Percentiles rank a stretch among this genome's conserved stretches.
These are phyloP conservation scores for Bruguiera hainesii DNA, from an alignment of 441 rosid genomes.

Conservation along the genomic window DNA sequence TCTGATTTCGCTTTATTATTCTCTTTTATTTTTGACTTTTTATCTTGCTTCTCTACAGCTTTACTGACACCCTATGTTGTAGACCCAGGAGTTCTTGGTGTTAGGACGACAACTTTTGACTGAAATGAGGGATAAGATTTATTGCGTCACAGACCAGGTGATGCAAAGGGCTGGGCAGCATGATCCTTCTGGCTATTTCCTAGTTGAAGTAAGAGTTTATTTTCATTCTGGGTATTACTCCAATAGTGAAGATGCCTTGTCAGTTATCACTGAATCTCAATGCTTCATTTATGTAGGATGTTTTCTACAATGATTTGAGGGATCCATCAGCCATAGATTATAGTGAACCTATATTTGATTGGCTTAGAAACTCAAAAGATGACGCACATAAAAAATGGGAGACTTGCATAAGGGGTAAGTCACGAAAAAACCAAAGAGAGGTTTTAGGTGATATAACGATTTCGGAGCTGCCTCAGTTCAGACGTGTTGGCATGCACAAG, in stretches of 20 bases:
- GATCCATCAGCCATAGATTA: conserved; percentile 55
- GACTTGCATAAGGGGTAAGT: conserved; percentile 52
- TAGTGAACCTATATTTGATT: conserved; percentile 65
- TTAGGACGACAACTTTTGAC: conserved; percentile 66
- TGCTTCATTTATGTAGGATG: conserved; percentile 43
- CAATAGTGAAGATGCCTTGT: neutral
- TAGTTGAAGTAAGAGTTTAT: conserved; percentile 59
- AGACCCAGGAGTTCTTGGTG: conserved; percentile 87
- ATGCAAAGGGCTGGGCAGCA: conserved; percentile 65
- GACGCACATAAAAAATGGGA: conserved; percentile 79
- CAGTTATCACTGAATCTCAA: conserved; percentile 4
- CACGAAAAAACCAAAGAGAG: conserved; percentile 51
- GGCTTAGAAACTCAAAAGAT: conserved; percentile 66
- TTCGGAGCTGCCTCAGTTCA: conserved; percentile 52
- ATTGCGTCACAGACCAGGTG: conserved; percentile 66
- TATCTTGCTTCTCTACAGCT: neutral
- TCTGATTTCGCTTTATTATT: neutral
- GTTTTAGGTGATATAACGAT: conserved; percentile 40
- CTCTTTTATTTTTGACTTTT: neutral
- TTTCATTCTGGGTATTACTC: conserved; percentile 1
- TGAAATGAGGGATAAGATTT: conserved; percentile 74
- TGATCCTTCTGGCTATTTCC: conserved; percentile 89
- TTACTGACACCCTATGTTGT: conserved; percentile 20
- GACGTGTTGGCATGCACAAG: conserved; percentile 55
- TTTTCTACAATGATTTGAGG: conserved; percentile 79